Base-by-base conservation (phyloP, 345 rosid genomes). In the Populus davidiana region DNA sequence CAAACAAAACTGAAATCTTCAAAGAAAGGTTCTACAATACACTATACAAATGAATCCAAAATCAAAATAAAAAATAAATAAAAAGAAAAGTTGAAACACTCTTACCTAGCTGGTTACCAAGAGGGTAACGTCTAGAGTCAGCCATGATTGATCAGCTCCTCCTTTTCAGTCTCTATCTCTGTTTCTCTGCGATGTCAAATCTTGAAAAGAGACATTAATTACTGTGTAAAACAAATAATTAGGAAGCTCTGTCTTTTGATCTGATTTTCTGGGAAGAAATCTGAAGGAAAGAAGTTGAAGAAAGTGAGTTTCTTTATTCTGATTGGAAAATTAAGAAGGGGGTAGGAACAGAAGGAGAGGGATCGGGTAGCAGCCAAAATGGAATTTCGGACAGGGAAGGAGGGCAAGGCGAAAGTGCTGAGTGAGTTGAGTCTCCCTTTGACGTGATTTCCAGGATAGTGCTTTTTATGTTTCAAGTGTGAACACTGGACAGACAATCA, bases 81-180 rank as follows among this genome's bases (percentile, higher is more conserved):
- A 33, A 27, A 23, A 47, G 41, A 36, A 10, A 38, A 54, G 49
- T 12, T 16, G 52, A 11, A 49, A 59, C 27, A 9, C 29, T 7
- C 52, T 65, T 75, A 88, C 91, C 86, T 50, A 86, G 78, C 35
- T 81, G 87, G 72, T 83, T 83, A 59, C 76, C 86, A 61, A 84
- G 77, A 33, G 67, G 81, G 70, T 73, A 79, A 70, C 83, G 83
- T 77, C 85, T 61, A 33, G 83, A 27, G 35, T 87, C 91, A n/a
- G 87, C 84, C 91, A 88, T 88, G 21, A 49, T 65, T 35, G 21
- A 31, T 35, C 9, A 31, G 8, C 4, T 65, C 39, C 41, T 63
- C 35, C 35, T 56, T 27, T 69, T 41, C 18, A 10, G 71, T 29
- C 12, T 13, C 72, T 41, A 27, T 44, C 12, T 9, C 23, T 35